Conservation (phyloP, 257 asterid genomes). For the Gardenia jasminoides region DNA sequence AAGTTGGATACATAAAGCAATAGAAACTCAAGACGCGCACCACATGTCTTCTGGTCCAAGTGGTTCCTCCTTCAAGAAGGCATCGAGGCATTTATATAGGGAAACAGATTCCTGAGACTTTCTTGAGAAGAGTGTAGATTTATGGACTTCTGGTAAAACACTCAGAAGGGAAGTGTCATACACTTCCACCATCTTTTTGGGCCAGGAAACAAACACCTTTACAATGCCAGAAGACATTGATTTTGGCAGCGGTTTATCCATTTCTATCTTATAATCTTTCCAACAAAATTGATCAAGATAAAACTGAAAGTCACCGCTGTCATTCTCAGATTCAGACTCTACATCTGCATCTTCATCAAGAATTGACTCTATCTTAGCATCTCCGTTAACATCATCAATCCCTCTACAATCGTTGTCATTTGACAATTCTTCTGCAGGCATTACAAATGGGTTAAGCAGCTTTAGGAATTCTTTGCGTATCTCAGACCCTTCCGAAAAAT, state of each 20-base stretch:
- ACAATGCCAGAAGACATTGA: slow-evolving; percentile 6
- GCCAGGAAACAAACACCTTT: slow-evolving; percentile 54
- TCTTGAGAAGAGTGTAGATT: slow-evolving; percentile 21
- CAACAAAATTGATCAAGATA: slow-evolving; percentile 9
- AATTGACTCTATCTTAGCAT: slow-evolving; percentile 31
- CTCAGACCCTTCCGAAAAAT: slow-evolving; percentile 49
- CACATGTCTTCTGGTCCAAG: slow-evolving; percentile 83
- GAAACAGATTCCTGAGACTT: slow-evolving; percentile 46
- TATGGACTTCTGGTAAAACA: slow-evolving; percentile 46
- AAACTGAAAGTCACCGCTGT: slow-evolving; percentile 35
- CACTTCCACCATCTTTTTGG: slow-evolving; percentile 41
- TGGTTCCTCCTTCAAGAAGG: slow-evolving; percentile 74
- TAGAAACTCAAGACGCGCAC: slow-evolving; percentile 30
- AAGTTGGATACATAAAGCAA: background rate
- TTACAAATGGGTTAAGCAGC: slow-evolving; percentile 48
- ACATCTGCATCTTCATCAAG: slow-evolving; percentile 26
- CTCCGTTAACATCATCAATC: slow-evolving; percentile 25
- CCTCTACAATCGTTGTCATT: slow-evolving; percentile 27
- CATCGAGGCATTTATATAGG: slow-evolving; percentile 58
- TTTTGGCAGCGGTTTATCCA: slow-evolving; percentile 47
- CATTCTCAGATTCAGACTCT: slow-evolving; percentile 19
- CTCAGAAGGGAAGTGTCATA: slow-evolving; percentile 42
- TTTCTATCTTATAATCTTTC: slow-evolving; percentile 29
- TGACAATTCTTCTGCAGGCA: slow-evolving; percentile 34
- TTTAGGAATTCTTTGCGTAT: slow-evolving; percentile 46